phyloP scores from a whole-genome alignment of 163 green algal genomes.

The Prototheca stagnorum region DNA sequence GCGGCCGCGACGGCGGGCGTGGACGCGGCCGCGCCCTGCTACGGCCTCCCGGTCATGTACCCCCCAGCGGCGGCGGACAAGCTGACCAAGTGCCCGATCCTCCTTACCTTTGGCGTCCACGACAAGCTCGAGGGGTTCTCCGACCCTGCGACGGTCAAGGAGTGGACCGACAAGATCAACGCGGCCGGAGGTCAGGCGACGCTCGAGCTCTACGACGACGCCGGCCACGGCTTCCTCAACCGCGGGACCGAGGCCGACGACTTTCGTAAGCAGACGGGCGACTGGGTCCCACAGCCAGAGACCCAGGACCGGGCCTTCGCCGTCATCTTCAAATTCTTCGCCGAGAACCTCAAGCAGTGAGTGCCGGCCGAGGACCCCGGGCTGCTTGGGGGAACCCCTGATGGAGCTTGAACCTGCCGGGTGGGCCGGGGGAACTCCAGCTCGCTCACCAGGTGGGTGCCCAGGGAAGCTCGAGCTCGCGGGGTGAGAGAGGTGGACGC shows the following conservation, averaged over 20 bases:
- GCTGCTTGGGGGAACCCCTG: no score
- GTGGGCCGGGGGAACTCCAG: no score
- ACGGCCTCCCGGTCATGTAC: conserved; percentile 65
- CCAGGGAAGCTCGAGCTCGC: no score
- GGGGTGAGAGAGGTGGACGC: no score
- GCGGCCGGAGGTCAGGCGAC: not conserved
- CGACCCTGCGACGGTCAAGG: not conserved
- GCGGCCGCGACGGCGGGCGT: conserved; percentile 39
- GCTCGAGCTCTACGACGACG: not conserved
- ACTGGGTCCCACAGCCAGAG: not conserved
- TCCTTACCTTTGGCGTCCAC: conserved; percentile 23
- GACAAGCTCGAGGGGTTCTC: conserved; percentile 2
- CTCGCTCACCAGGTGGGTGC: no score
- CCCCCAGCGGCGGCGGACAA: conserved; percentile 13
- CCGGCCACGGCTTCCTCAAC: not conserved
- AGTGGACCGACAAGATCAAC: not conserved
- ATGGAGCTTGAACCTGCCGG: no score
- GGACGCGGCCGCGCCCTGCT: conserved; percentile 41
- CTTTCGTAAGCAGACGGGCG: not conserved
- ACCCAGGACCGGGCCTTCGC: not conserved
- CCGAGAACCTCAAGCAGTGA: not conserved
- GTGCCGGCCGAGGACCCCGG: no score
- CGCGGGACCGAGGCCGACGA: not conserved
- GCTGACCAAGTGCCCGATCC: conserved; percentile 21
- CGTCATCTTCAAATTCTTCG: not conserved